Conservation (phyloP, 345 rosid genomes). For the Gossypium longicalyx region DNA sequence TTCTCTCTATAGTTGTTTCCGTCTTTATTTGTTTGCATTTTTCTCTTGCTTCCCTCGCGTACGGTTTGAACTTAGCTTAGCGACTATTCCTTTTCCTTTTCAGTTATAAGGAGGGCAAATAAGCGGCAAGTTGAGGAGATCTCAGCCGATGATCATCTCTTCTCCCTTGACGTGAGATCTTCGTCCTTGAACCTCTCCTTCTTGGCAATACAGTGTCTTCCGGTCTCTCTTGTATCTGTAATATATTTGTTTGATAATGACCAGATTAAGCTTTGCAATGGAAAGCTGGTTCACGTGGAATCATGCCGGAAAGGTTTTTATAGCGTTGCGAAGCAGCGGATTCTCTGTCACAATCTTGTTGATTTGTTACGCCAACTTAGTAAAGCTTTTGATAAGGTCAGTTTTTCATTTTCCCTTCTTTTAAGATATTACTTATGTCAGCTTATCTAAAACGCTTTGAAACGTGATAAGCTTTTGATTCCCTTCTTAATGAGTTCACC, state of each 20-base stretch:
- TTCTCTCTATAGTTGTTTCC: background rate
- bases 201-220: background rate
- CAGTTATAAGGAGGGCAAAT: constrained; percentile 58
- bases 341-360: constrained; percentile 77
- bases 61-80: constrained; percentile 13
- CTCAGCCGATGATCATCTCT: constrained; percentile 64
- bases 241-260: background rate
- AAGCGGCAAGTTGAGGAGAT: constrained; percentile 58
- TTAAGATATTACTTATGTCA: background rate
- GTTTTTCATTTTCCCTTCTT: constrained; percentile 17
- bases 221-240: background rate
- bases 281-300: constrained; percentile 82
- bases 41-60: background rate
- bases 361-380: constrained; percentile 88
- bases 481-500: background rate
- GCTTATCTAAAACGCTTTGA: background rate
- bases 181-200: background rate
- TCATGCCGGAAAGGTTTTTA: constrained; percentile 81
- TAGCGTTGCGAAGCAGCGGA: constrained; percentile 67
- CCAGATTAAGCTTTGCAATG: constrained; percentile 94
- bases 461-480: background rate
- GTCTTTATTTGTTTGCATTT: background rate
- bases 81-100: constrained; percentile 1
- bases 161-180: constrained; percentile 72
- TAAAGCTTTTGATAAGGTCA: constrained; percentile 84